A percentile compares a stretch with the other conserved stretches of the same genome.
Conservation (phyloP, 208 protist species). For the Tritrichomonas foetus region DNA sequence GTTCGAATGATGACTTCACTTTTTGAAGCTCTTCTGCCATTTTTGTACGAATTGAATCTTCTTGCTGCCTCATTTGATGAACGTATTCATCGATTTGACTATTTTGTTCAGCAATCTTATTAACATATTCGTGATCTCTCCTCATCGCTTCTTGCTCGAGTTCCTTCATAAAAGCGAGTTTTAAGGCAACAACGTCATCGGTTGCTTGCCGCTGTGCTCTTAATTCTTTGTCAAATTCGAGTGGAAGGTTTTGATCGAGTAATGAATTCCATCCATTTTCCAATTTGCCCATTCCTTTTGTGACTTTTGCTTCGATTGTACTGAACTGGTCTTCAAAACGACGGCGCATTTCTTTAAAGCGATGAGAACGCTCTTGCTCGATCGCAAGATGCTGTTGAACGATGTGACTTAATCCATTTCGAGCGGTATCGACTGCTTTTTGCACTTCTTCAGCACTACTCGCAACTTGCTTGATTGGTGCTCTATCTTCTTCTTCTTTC, state of each 20-base stretch:
- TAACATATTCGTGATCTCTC: constrained; percentile 37
- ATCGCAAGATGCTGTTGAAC: constrained; percentile 23
- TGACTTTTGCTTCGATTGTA: background rate
- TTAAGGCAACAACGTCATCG: background rate
- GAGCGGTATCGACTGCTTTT: background rate
- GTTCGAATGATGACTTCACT: background rate
- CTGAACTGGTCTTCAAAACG: background rate
- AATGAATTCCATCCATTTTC: background rate
- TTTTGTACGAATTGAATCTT: background rate
- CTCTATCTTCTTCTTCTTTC: background rate
- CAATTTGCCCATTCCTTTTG: background rate
- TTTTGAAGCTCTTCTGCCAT: background rate
- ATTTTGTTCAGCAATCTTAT: constrained; percentile 29
- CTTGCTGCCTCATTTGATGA: background rate
- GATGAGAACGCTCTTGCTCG: background rate
- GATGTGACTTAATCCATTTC: background rate
- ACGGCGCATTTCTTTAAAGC: background rate
- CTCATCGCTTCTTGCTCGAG: constrained; percentile 18
- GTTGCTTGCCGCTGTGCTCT: background rate
- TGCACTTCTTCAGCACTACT: background rate
- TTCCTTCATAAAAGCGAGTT: background rate
- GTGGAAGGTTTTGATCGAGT: background rate
- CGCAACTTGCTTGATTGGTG: background rate
- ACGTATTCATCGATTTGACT: background rate
- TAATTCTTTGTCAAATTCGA: background rate